These are phyloP conservation scores for Endotrypanum monterogeii DNA, from an alignment of 208 protist species.

Conservation along the genomic window DNA sequence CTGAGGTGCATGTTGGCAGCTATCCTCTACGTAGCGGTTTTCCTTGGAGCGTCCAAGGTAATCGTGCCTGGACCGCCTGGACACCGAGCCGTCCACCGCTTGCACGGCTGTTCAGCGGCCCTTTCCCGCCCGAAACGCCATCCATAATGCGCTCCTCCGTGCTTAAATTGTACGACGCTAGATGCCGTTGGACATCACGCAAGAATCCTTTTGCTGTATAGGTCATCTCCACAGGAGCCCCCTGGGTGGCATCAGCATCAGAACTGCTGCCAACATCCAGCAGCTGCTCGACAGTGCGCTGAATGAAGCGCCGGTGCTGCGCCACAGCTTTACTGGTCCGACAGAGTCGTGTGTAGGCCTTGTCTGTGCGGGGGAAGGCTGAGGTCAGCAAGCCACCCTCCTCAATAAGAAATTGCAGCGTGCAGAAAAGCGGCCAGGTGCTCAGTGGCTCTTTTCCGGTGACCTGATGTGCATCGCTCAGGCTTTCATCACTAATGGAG, in stretches of 20 bases:
- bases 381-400: constrained; percentile 65
- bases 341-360: constrained; percentile 36
- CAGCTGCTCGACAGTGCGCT: constrained; percentile 37
- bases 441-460: constrained; percentile 29
- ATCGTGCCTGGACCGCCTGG: constrained; percentile 56
- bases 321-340: constrained; percentile 33
- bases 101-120: constrained; percentile 40
- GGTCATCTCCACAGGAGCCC: constrained; percentile 4
- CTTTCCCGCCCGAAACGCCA: constrained; percentile 44
- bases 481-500: constrained; percentile 36
- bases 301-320: constrained; percentile 55
- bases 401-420: constrained; percentile 69
- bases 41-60: constrained; percentile 68
- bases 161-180: constrained; percentile 46
- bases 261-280: background rate
- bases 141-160: constrained; percentile 35
- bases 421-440: constrained; percentile 71
- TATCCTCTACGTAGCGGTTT: constrained; percentile 19
- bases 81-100: constrained; percentile 60
- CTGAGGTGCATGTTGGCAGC: background rate
- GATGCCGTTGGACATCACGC: constrained; percentile 49
- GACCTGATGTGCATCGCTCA: background rate
- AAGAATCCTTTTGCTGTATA: constrained; percentile 55
- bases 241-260: background rate
- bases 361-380: constrained; percentile 52